Evolutionary conservation across 306 rosid species (phyloP).

Genomic region (Sophora flavescens): DNA sequence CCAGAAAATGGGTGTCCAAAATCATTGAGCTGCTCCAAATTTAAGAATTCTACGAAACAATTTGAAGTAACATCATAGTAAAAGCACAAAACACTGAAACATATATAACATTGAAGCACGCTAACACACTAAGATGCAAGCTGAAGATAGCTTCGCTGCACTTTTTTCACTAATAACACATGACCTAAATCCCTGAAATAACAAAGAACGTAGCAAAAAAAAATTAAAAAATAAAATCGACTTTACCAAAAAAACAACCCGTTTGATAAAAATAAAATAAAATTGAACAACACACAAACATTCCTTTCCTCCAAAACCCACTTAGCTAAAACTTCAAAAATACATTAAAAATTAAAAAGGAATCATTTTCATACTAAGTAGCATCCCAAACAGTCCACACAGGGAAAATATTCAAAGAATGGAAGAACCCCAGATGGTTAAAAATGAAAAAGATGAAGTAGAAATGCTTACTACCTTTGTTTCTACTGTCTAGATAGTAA

Average conservation of each 20-base stretch:
- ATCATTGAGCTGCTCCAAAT: slow-evolving; percentile 21
- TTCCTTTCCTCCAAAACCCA: slow-evolving; percentile 5
- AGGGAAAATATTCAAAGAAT: slow-evolving; percentile 3
- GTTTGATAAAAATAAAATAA: background rate
- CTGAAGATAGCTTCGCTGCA: background rate
- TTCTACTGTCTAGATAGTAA: slow-evolving; percentile 7
- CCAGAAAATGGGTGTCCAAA: background rate
- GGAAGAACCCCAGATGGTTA: background rate
- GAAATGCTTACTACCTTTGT: slow-evolving; percentile 50
- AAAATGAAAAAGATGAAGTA: background rate
- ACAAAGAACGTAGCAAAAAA: slow-evolving; percentile 10
- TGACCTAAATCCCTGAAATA: slow-evolving; percentile 2
- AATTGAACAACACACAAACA: background rate
- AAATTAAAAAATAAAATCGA: background rate
- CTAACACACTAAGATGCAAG: background rate
- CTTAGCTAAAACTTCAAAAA: background rate
- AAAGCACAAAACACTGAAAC: background rate
- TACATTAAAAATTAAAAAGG: background rate
- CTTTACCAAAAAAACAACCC: background rate
- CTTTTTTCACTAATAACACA: slow-evolving; percentile 2
- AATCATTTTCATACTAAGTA: background rate
- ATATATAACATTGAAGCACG: background rate
- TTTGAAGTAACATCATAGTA: slow-evolving; percentile 8
- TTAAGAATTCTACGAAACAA: slow-evolving; percentile 7
- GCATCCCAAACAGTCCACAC: slow-evolving; percentile 12